These are phyloP conservation scores for Hypoxylon sp. DNA, from an alignment of 2,329 filamentous ascomycete species.

Conservation along the genomic window DNA sequence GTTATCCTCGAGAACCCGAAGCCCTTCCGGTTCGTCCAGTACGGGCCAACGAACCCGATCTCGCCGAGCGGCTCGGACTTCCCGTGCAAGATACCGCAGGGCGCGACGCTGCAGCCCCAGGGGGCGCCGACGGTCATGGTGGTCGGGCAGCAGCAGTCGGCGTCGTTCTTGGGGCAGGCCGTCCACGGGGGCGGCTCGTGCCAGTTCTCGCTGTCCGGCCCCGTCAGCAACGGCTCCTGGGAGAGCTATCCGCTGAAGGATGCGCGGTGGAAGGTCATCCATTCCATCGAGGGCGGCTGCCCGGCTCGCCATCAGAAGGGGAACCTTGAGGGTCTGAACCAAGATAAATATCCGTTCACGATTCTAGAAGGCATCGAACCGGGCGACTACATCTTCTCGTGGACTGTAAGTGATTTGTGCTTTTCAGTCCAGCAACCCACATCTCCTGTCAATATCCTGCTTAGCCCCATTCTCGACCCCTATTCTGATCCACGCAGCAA, in stretches of 20 bases:
- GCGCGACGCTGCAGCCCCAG: constrained; percentile 49
- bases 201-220: constrained; percentile 70
- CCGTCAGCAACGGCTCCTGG: constrained; percentile 11
- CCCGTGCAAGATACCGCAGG: constrained; percentile 69
- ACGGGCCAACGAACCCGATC: constrained; percentile 66
- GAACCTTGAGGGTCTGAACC: constrained; percentile 55
- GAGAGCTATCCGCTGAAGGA: constrained; percentile 65
- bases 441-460: background rate
- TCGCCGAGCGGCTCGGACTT: constrained; percentile 64
- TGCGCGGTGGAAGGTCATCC: constrained; percentile 73
- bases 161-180: constrained; percentile 63
- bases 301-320: constrained; percentile 60
- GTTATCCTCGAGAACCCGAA: constrained; percentile 66
- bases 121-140: constrained; percentile 60
- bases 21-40: constrained; percentile 55
- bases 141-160: constrained; percentile 54
- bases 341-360: constrained; percentile 61
- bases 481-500: background rate
- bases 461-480: background rate
- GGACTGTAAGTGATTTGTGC: constrained; percentile 55
- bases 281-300: constrained; percentile 75
- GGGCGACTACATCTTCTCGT: constrained; percentile 73
- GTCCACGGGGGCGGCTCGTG: constrained; percentile 78
- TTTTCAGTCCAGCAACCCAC: background rate
- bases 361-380: constrained; percentile 66